Conservation (phyloP, 805 yeast genomes). For the Myxozyma monticola region DNA sequence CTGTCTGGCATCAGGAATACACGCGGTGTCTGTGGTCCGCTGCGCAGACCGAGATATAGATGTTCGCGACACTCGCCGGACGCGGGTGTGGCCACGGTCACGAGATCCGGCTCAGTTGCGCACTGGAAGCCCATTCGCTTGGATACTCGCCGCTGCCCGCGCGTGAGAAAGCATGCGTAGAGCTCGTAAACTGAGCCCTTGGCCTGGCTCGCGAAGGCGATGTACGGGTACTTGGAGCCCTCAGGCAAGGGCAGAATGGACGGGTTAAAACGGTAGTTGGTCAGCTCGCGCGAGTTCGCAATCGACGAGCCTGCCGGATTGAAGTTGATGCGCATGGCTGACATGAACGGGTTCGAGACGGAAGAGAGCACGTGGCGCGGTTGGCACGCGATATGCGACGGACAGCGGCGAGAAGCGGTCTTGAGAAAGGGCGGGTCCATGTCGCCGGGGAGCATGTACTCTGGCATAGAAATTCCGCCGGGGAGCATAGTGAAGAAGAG, state of each 20-base stretch:
- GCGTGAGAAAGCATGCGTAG: constrained; percentile 19
- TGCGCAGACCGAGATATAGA: constrained; percentile 17
- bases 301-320: constrained; percentile 2
- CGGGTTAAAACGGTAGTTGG: constrained; percentile 19
- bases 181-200: constrained; percentile 20
- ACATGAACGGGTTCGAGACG: constrained; percentile 25
- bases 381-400: constrained; percentile 6
- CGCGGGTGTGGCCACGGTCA: constrained; percentile 15
- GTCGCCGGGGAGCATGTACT: constrained; percentile 22
- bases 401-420: constrained; percentile 23
- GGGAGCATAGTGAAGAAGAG: constrained; percentile 10
- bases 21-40: constrained; percentile 29
- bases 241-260: constrained; percentile 23
- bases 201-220: constrained; percentile 23
- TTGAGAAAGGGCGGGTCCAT: constrained; percentile 24
- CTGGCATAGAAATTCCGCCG: background rate
- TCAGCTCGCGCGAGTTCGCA: constrained; percentile 3
- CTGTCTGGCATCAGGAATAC: constrained; percentile 26
- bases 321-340: constrained; percentile 29
- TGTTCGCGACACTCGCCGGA: constrained; percentile 24
- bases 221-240: constrained; percentile 18
- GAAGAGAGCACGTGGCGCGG: constrained; percentile 23
- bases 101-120: constrained; percentile 19
- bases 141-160: constrained; percentile 21
- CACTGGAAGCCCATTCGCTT: constrained; percentile 29